A percentile compares a stretch with the other conserved stretches of the same genome.
These are phyloP conservation scores for Gossypium rotundifolium DNA, from an alignment of 345 rosid species.

Conservation along the genomic window DNA sequence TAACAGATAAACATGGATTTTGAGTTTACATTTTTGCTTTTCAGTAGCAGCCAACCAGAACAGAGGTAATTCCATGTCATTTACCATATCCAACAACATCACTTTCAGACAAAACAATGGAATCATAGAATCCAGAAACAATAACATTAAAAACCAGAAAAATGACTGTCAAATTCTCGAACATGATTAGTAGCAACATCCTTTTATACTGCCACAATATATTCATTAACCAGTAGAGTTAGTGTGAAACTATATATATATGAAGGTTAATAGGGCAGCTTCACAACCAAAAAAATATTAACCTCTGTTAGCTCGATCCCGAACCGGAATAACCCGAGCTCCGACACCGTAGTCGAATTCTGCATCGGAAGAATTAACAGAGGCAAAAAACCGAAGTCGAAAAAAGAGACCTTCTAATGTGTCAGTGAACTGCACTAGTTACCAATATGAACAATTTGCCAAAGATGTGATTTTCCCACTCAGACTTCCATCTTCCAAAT, in stretches of 20 bases:
- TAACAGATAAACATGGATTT: background rate
- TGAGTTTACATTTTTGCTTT: background rate
- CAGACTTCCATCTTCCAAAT: constrained; percentile 45
- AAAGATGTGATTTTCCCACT: constrained; percentile 18
- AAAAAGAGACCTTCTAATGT: constrained; percentile 31
- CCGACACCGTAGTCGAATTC: constrained; percentile 47
- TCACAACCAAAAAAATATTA: constrained; percentile 30
- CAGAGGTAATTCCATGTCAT: no score
- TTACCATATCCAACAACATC: constrained; percentile 12
- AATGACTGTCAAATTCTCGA: constrained; percentile 13
- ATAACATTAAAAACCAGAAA: constrained; percentile 19
- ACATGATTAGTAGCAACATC: constrained; percentile 23
- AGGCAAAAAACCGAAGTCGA: constrained; percentile 34
- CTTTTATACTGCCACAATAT: constrained; percentile 24
- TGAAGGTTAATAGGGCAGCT: no score
- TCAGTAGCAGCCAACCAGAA: background rate
- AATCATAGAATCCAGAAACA: constrained; percentile 14
- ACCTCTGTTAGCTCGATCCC: constrained; percentile 61
- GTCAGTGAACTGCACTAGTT: constrained; percentile 36
- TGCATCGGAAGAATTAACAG: constrained; percentile 37
- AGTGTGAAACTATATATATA: background rate
- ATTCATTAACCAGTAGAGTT: constrained; percentile 17
- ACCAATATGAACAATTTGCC: constrained; percentile 45
- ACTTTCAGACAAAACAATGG: constrained; percentile 4
- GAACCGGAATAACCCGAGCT: constrained; percentile 45